Evolutionary conservation across 352 stramenopile species (phyloP), one percentile per base, ranked within the genome.

Genomic region (Globisporangium splendens): DNA sequence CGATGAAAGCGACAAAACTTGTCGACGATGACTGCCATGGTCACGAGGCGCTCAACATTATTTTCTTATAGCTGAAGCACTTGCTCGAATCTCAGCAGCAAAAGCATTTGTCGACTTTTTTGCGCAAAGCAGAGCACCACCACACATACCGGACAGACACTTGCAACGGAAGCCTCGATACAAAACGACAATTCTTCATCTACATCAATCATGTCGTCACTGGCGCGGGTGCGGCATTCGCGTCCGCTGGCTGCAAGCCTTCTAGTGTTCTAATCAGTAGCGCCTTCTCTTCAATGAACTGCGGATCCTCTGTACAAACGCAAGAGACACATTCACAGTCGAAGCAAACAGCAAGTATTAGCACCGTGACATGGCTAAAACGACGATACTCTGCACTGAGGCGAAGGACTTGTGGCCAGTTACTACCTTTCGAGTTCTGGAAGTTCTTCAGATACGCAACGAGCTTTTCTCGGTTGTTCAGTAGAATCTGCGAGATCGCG

Each of bases 391-490:
- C 20, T 24, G 7, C 21, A 24, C 5, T 46, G 43, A 54, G 24
- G 13, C 7, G 31, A 10, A 42, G 43, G 15, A 52, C 12, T 39
- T 33, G 12, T 31, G 59, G 46, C 24, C 15, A 33, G 11, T 38
- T 17, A 31, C 41, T 79, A 89, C 79, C 81, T 77, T 91, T 97
- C 22, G 97, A 96, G 65, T 97, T 96, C 63, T 99, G 96, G 66
- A 99, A 96, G 52, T 96, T 97, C 55, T 97, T 86, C 50, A 99
- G 79, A 83, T 98, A 99, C 28, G 88, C 84, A 54, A 98, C 93
- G n/a, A 99, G 84, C 72, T 99, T 99, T 21, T 95, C 85, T 35
- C 94, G 88, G 78, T 99, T 99, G 70, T 97, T 96, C 56, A 93
- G 79, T 35, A 99, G 73, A 66, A 99, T 99, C 60, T 97, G 93